Base-by-base conservation (phyloP, 805 yeast genomes). In the Suhomyces canberraensis region DNA sequence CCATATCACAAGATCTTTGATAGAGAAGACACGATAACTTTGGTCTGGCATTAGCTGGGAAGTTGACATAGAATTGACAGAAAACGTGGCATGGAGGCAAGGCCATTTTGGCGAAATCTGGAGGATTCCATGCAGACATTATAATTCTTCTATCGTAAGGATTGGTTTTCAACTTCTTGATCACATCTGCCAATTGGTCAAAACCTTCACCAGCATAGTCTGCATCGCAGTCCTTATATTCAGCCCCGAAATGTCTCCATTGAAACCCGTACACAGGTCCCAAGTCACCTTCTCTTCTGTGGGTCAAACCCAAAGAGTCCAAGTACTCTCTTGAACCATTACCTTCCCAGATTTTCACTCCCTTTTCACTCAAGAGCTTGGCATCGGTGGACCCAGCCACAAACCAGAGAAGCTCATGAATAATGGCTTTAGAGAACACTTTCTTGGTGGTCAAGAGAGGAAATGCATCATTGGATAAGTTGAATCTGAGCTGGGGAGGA, bases 241-340 rank as follows among this genome's bases (percentile, higher is more conserved):
- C 79, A 4, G 99, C 98, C 29, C 98, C 98, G 60, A 93, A 93
- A 62, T 93, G 98, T 52, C 99, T 79, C 99, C 99, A 93, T 62
- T 93, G 99, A 66, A 93, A 93, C 0, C 99, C 99, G 58, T 93
- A 93, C 2, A 93, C 97, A 1, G 99, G 98, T 1, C 99, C 99
- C 49, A 93, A 62, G 63, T 93, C 99, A 37, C 98, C 98, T 51
- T 79, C 96, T 41, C 89, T 71, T 56, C 96, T 79, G 41, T 84
- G 71, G 0, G 73, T 73, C 31, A 93, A 73, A 1, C 98, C 98
- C 25, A 89, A 64, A 3, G 78, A 73, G 58, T 93, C 97, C 37
- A 93, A 68, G 57, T 78, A 93, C 60, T 88, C 96, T 42, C 97
- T 72, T 25, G 95, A 85, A 8, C 98, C 98, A 58, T 93, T 93